Conservation (phyloP, 2,329 filamentous ascomycete genomes). For the Cytospora leucostoma region DNA sequence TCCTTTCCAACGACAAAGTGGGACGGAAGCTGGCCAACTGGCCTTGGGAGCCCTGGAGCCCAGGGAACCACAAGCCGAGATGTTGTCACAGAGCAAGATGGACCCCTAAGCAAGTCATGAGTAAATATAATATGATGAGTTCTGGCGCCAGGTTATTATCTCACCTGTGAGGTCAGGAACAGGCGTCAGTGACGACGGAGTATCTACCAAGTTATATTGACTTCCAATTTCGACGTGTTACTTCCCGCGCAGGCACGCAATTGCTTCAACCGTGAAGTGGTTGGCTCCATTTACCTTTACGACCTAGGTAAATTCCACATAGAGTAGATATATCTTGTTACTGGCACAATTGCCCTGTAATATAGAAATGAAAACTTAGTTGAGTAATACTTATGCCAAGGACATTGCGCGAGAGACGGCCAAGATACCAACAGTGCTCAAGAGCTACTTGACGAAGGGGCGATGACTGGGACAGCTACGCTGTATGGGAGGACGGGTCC, state of each 20-base stretch:
- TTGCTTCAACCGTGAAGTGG: slow-evolving; percentile 17
- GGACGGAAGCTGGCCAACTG: too few species aligned
- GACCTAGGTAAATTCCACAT: slow-evolving; percentile 18
- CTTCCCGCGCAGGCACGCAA: slow-evolving; percentile 27
- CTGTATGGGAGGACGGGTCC: slow-evolving; percentile 35
- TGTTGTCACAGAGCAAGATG: neutral
- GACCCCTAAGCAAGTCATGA: slow-evolving; percentile 33
- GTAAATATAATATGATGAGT: slow-evolving; percentile 35
- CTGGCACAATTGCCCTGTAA: slow-evolving; percentile 29
- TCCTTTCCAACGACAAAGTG: neutral
- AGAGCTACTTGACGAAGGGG: too few species aligned
- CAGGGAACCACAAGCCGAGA: neutral
- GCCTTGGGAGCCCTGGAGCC: neutral
- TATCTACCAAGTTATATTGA: slow-evolving; percentile 34
- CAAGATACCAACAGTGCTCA: too few species aligned
- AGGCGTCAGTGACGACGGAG: slow-evolving; percentile 42
- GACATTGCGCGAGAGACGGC: slow-evolving; percentile 24
- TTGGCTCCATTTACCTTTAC: slow-evolving; percentile 37
- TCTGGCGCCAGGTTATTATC: slow-evolving; percentile 40
- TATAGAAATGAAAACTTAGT: slow-evolving; percentile 31
- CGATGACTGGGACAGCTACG: slow-evolving; percentile 31
- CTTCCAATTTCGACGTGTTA: slow-evolving; percentile 30
- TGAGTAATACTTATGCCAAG: slow-evolving; percentile 29
- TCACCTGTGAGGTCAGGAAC: slow-evolving; percentile 39
- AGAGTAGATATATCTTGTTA: slow-evolving; percentile 32